phyloP scores from a whole-genome alignment of 2,329 filamentous ascomycete genomes.

The Penicillium capsulatum region DNA sequence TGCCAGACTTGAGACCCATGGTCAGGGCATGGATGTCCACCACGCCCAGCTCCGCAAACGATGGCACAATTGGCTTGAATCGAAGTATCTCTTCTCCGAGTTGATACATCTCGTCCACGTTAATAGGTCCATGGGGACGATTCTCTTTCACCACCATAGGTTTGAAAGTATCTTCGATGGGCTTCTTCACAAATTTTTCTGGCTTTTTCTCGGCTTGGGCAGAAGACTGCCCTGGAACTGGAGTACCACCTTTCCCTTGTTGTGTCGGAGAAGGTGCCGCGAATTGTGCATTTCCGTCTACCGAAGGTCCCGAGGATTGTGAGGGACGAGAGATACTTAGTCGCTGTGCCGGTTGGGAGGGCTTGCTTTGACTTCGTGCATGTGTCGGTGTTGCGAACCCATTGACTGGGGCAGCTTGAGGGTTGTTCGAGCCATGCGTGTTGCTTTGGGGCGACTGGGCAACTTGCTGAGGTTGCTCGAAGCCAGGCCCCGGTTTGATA shows the following conservation, averaged over 20 bases:
- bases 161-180: constrained; percentile 45
- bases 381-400: constrained; percentile 40
- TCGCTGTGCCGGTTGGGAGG: constrained; percentile 27
- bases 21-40: constrained; percentile 89
- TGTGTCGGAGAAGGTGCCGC: constrained; percentile 28
- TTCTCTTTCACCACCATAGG: constrained; percentile 47
- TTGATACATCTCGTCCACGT: constrained; percentile 60
- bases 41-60: constrained; percentile 71
- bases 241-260: constrained; percentile 25
- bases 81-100: constrained; percentile 64
- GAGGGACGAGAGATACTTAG: constrained; percentile 33
- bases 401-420: constrained; percentile 34
- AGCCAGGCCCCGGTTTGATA: constrained; percentile 51
- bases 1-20: constrained; percentile 82
- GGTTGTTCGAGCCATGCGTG: constrained; percentile 28
- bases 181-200: constrained; percentile 34
- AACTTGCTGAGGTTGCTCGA: constrained; percentile 32
- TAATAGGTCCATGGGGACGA: constrained; percentile 66
- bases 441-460: constrained; percentile 32
- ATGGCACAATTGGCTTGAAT: constrained; percentile 70
- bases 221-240: constrained; percentile 27
- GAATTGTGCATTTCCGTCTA: constrained; percentile 28
- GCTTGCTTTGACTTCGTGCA: constrained; percentile 32
- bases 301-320: constrained; percentile 29
- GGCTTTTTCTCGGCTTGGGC: constrained; percentile 29